Evolutionary conservation across 2,329 filamentous ascomycete genomes (phyloP).

Genomic region (Trichoderma guizhouense): DNA sequence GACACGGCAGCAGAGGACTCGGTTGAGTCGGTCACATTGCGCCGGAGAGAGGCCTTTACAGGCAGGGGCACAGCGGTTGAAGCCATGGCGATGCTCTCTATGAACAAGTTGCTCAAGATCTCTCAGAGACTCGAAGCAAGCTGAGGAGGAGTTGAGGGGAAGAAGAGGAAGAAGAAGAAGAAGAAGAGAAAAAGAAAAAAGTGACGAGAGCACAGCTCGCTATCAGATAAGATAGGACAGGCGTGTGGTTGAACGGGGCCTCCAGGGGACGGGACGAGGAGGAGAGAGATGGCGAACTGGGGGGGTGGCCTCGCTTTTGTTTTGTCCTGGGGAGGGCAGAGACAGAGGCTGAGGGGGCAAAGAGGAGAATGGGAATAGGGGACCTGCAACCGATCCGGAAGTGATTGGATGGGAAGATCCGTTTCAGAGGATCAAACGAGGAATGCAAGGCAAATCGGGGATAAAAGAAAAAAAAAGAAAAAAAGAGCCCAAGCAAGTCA

Average conservation of each 20-base stretch:
- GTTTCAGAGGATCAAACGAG: not conserved
- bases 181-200: not conserved
- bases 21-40: constrained; percentile 48
- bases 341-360: not conserved
- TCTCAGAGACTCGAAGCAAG: not conserved
- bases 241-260: not conserved
- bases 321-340: not conserved
- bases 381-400: not conserved
- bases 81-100: constrained; percentile 40
- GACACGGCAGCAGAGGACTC: constrained; percentile 57
- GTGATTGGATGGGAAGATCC: not conserved
- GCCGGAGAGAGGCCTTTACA: constrained; percentile 45
- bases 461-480: not conserved
- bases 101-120: not conserved
- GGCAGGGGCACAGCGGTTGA: constrained; percentile 39
- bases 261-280: not conserved
- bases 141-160: not conserved
- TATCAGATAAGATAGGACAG: constrained; percentile 12
- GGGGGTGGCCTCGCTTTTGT: not conserved
- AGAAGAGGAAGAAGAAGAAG: not conserved
- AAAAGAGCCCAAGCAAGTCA: not conserved
- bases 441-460: not conserved
- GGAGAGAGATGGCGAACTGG: not conserved
- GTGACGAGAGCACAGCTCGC: constrained; percentile 6
- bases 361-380: not conserved